These are phyloP conservation scores for Adansonia madagascariensis DNA, from an alignment of 441 rosid species.

Conservation along the genomic window DNA sequence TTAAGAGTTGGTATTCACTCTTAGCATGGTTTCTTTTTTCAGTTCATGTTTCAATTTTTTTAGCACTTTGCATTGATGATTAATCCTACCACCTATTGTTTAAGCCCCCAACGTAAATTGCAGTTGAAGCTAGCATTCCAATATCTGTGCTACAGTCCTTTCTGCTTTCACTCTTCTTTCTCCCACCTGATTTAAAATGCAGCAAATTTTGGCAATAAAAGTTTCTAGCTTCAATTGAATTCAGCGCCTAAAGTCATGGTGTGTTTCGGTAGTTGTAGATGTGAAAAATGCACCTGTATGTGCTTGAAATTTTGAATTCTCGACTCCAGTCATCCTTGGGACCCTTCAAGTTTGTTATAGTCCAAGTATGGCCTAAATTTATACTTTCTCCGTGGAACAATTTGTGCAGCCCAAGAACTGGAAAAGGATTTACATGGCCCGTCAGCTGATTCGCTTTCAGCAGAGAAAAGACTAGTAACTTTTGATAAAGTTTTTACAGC, in stretches of 20 bases:
- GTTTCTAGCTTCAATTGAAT: conserved; percentile 14
- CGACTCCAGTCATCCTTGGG: not conserved
- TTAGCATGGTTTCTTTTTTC: not conserved
- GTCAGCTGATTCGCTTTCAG: conserved; percentile 64
- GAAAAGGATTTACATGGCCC: conserved; percentile 93
- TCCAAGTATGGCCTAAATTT: conserved; percentile 22
- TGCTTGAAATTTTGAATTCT: conserved; percentile 16
- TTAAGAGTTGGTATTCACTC: not conserved
- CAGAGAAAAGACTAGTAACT: conserved; percentile 75
- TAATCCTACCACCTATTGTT: not conserved
- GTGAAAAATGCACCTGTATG: conserved; percentile 14
- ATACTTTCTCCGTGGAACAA: conserved; percentile 32
- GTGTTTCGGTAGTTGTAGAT: conserved; percentile 6
- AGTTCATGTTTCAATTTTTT: not conserved
- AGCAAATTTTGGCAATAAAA: conserved; percentile 9
- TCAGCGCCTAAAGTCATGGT: conserved; percentile 1
- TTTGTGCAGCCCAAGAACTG: conserved; percentile 85
- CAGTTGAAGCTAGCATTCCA: conserved; percentile 6
- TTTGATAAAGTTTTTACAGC: conserved; percentile 90
- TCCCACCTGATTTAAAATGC: not conserved
- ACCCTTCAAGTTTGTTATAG: not conserved
- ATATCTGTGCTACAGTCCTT: conserved; percentile 6
- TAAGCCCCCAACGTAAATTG: not conserved
- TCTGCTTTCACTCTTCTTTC: not conserved
- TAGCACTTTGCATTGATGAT: conserved; percentile 1